These are phyloP conservation scores for Phialocephala sp. DNA, from an alignment of 2,329 filamentous ascomycete species.

Conservation along the genomic window DNA sequence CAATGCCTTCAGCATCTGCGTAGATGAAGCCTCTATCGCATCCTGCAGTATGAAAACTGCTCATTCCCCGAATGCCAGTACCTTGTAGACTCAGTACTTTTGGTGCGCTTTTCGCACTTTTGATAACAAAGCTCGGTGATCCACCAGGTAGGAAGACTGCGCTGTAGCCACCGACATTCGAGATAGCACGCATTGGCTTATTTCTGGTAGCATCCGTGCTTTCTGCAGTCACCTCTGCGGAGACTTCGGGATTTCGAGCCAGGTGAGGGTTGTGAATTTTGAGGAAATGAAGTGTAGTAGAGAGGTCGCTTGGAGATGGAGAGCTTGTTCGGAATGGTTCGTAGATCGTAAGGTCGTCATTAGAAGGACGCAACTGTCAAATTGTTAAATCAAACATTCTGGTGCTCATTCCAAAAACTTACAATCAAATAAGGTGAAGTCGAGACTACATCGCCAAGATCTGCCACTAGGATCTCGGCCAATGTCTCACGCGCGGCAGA, in stretches of 20 bases:
- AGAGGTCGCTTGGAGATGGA: slow-evolving; percentile 29
- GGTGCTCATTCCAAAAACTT: slow-evolving; percentile 44
- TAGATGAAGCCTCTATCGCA: slow-evolving; percentile 87
- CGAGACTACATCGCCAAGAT: slow-evolving; percentile 77
- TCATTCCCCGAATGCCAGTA: slow-evolving; percentile 71
- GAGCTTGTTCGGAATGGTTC: slow-evolving; percentile 69
- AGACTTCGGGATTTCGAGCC: slow-evolving; percentile 60
- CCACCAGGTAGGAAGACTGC: slow-evolving; percentile 82
- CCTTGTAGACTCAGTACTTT: slow-evolving; percentile 77
- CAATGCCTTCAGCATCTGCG: slow-evolving; percentile 72
- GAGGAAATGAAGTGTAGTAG: slow-evolving; percentile 69
- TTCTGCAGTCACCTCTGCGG: slow-evolving; percentile 54
- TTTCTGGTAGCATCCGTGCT: slow-evolving; percentile 51
- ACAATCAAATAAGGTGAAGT: slow-evolving; percentile 83
- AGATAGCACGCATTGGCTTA: slow-evolving; percentile 50
- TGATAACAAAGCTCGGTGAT: slow-evolving; percentile 82
- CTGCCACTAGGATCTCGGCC: slow-evolving; percentile 80
- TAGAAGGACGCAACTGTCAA: slow-evolving; percentile 72
- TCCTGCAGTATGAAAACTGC: slow-evolving; percentile 75
- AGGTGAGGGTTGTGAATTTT: slow-evolving; percentile 74
- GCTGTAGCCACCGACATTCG: slow-evolving; percentile 77
- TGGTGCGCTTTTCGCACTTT: slow-evolving; percentile 77
- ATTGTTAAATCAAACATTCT: slow-evolving; percentile 20
- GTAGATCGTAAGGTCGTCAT: slow-evolving; percentile 86
- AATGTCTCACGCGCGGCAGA: slow-evolving; percentile 75